Evolutionary conservation across 179 eudicot species (phyloP), one percentile per base, ranked within the genome.

Genomic region (Drosera spatulata): DNA sequence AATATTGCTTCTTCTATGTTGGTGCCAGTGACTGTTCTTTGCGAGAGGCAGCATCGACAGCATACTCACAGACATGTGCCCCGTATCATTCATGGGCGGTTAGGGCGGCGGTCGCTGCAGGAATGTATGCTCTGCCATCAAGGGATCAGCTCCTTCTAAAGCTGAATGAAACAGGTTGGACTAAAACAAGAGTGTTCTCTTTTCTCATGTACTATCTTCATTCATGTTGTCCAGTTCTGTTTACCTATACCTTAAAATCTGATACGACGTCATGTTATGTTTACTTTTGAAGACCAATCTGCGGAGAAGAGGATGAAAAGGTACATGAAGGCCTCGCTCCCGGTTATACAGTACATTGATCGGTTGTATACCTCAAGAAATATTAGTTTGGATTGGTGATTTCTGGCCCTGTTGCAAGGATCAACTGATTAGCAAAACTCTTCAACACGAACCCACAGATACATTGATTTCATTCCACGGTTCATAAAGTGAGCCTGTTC

Each of bases 41-140:
- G 68, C 81, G 82, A 71, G 95, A 76, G 52, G 89, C 93, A 14
- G 97, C 97, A 50, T 77, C 89, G 52, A 66, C 82, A 54, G 97
- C 97, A 56, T 90, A 90, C 70, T 58, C 82, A 66, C 73, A 87
- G 56, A 82, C 83, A n/a, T 87, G 93, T 62, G 97, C 95, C 37
- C 93, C 95, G 6, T 87, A 80, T 60, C 97, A 87, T 72, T 73
- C 95, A 13, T 90, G 97, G 97, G 85, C 97, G 10, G 72, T 90
- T 40, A 78, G 95, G 75, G 74, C 89, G 46, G 97, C 97, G 47
- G 97, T 77, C 69, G 68, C 81, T 66, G 93, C 93, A 66, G 97
- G 97, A 52, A 90, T 90, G 97, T 90, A 82, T 77, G 87, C 90
- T 57, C 93, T 90, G 70, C 97, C 97, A 38, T 67, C 95, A 6